Evolutionary conservation across 306 rosid genomes (phyloP).

Genomic region (Trifolium pratense): DNA sequence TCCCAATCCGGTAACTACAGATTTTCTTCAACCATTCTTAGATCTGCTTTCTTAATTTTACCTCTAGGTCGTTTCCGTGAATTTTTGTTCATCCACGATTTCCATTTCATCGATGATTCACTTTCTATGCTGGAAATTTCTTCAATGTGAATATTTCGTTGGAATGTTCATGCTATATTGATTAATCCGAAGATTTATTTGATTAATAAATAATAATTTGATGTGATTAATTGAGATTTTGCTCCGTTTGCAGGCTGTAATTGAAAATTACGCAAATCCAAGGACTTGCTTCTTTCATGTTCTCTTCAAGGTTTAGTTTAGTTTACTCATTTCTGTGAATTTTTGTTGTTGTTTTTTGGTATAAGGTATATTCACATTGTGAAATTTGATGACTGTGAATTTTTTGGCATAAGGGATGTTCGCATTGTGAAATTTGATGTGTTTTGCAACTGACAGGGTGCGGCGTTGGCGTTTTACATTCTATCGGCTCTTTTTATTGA

Average conservation of each 20-base stretch:
- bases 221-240: slow-evolving; percentile 27
- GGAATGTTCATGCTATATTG: background rate
- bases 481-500: slow-evolving; percentile 83
- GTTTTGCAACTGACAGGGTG: slow-evolving; percentile 64
- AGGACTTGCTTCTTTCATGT: slow-evolving; percentile 95
- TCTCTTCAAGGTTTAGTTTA: slow-evolving; percentile 78
- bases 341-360: background rate
- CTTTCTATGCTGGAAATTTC: background rate
- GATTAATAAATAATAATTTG: background rate
- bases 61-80: too few species aligned
- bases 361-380: slow-evolving; percentile 25
- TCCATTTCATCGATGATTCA: too few species aligned
- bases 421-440: slow-evolving; percentile 14
- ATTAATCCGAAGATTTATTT: slow-evolving; percentile 11
- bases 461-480: slow-evolving; percentile 92
- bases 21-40: slow-evolving; percentile 2
- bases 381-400: background rate
- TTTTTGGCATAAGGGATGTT: slow-evolving; percentile 18
- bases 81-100: too few species aligned
- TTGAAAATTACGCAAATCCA: slow-evolving; percentile 94
- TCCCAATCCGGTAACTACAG: slow-evolving; percentile 53
- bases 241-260: slow-evolving; percentile 62
- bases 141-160: too few species aligned
- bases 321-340: background rate
- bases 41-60: slow-evolving; percentile 35